Evolutionary conservation across 345 rosid species (phyloP).

Genomic region (Erucastrum elatum): DNA sequence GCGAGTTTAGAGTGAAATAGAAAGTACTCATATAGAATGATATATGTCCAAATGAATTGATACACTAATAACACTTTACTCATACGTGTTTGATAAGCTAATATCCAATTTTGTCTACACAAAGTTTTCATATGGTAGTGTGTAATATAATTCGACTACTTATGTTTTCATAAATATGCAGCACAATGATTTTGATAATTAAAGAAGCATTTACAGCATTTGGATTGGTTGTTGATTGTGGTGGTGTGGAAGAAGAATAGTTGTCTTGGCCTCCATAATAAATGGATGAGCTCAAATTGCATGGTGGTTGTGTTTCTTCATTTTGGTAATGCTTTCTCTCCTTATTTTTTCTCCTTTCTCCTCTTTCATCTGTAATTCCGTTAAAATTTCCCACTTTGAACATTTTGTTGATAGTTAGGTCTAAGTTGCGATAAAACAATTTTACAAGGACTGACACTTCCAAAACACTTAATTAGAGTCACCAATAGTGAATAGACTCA

Average conservation of each 20-base stretch:
- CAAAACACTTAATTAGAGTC: background rate
- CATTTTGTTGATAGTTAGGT: too few species aligned
- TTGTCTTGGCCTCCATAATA: slow-evolving; percentile 92
- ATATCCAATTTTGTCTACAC: background rate
- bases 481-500: slow-evolving; percentile 15
- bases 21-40: background rate
- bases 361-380: slow-evolving; percentile 28
- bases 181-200: background rate
- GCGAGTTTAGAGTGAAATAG: background rate
- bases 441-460: background rate
- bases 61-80: background rate
- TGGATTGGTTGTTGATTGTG: slow-evolving; percentile 40
- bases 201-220: slow-evolving; percentile 38
- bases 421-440: background rate
- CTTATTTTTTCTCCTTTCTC: slow-evolving; percentile 41
- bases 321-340: slow-evolving; percentile 45
- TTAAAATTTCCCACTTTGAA: slow-evolving; percentile 7
- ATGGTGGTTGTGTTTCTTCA: slow-evolving; percentile 66
- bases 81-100: background rate
- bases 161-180: background rate
- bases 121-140: background rate
- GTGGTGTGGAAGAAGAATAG: slow-evolving; percentile 50
- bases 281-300: slow-evolving; percentile 79
- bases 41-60: background rate
- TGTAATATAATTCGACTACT: background rate